A percentile compares a stretch with the other conserved stretches of the same genome.
phyloP scores from a whole-genome alignment of 345 rosid genomes.

The Mercurialis annua region DNA sequence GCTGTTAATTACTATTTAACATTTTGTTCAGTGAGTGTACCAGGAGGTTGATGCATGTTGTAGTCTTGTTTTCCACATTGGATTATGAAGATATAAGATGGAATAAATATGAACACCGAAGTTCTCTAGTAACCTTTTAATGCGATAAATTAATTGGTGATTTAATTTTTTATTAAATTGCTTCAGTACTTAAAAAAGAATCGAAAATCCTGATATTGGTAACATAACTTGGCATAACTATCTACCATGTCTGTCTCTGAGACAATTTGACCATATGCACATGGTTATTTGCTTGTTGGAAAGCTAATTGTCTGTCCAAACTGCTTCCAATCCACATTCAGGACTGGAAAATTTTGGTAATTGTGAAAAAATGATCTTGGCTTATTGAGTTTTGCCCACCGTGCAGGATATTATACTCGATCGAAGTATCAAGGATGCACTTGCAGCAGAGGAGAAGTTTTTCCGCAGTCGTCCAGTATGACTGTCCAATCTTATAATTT shows the following conservation, averaged over 20 bases:
- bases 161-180: not conserved
- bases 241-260: not conserved
- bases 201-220: not conserved
- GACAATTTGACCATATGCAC: not conserved
- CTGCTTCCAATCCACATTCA: too few species aligned
- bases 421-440: slow-evolving; percentile 90
- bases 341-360: not conserved
- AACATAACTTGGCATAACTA: not conserved
- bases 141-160: not conserved
- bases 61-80: too few species aligned
- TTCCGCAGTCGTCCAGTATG: slow-evolving; percentile 91
- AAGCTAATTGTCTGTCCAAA: not conserved
- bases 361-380: not conserved
- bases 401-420: slow-evolving; percentile 74
- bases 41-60: not conserved
- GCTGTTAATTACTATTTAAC: not conserved
- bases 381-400: not conserved
- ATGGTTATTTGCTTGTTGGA: not conserved
- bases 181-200: not conserved
- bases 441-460: slow-evolving; percentile 87
- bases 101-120: not conserved
- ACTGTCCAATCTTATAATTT: slow-evolving; percentile 13
- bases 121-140: not conserved
- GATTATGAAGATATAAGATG: too few species aligned
- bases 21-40: not conserved